These are phyloP conservation scores for Colletotrichum sidae DNA, from an alignment of 2,329 filamentous ascomycete species.

Conservation along the genomic window DNA sequence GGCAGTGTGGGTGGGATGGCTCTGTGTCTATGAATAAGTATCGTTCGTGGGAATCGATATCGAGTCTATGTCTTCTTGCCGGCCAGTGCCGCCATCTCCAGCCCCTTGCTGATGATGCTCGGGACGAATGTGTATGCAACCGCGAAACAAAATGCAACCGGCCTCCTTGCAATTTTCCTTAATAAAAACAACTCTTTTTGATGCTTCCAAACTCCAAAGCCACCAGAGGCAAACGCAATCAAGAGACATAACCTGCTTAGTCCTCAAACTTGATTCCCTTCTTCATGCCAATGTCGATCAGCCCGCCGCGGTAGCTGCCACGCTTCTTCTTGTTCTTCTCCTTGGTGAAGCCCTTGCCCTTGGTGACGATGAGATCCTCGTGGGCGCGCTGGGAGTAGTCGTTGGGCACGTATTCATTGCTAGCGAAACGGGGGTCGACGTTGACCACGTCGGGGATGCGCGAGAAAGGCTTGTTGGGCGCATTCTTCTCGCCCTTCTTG, in stretches of 20 bases:
- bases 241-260: conserved; percentile 55
- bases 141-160: too few relatives aligned
- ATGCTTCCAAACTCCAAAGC: conserved; percentile 24
- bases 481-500: conserved; percentile 56
- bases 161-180: too few relatives aligned
- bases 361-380: conserved; percentile 88
- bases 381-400: conserved; percentile 91
- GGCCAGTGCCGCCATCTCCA: too few relatives aligned
- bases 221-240: conserved; percentile 12
- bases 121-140: too few relatives aligned
- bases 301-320: conserved; percentile 89
- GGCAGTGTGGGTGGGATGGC: too few relatives aligned
- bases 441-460: conserved; percentile 77
- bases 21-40: neutral
- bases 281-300: conserved; percentile 83
- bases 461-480: conserved; percentile 76
- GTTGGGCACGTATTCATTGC: conserved; percentile 85
- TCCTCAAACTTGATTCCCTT: conserved; percentile 97
- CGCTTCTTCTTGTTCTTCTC: conserved; percentile 99
- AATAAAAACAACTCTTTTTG: too few relatives aligned
- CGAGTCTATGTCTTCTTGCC: neutral
- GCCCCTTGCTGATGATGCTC: too few relatives aligned
- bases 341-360: conserved; percentile 98
- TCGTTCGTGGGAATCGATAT: neutral
- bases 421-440: conserved; percentile 77